Conservation (phyloP, 1,139 yeast species). For the Yueomyces sp. region DNA sequence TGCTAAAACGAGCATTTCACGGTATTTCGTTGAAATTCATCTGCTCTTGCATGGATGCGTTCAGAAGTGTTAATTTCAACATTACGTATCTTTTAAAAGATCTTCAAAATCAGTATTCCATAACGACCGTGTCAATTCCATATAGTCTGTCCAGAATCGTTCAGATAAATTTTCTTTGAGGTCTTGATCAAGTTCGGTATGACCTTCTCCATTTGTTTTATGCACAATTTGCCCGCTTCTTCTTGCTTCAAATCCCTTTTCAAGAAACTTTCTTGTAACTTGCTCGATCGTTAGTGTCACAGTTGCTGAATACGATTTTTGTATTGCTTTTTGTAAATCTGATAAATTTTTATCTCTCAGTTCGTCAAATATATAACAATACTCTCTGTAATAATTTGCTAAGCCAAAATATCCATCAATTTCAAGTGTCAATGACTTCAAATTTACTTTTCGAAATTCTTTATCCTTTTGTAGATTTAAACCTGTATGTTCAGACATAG, state of each 20-base stretch:
- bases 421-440: constrained; percentile 6
- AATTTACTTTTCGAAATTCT: constrained; percentile 4
- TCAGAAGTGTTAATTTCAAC: no score
- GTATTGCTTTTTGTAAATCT: constrained; percentile 6
- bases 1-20: no score
- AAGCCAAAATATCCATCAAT: constrained; percentile 7
- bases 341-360: constrained; percentile 7
- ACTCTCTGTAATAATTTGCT: constrained; percentile 4
- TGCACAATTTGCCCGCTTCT: constrained; percentile 6
- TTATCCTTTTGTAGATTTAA: constrained; percentile 4
- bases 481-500: constrained; percentile 9
- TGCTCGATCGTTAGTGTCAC: constrained; percentile 12
- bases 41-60: no score
- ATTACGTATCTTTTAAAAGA: background rate
- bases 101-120: background rate
- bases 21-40: no score
- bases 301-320: constrained; percentile 11
- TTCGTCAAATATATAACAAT: constrained; percentile 10
- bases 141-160: background rate
- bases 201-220: background rate
- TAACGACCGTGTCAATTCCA: background rate
- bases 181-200: background rate
- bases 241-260: constrained; percentile 12
- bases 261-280: constrained; percentile 11
- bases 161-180: background rate